Base-by-base conservation (phyloP, 1,139 yeast species). In the Candida labiduridarum region DNA sequence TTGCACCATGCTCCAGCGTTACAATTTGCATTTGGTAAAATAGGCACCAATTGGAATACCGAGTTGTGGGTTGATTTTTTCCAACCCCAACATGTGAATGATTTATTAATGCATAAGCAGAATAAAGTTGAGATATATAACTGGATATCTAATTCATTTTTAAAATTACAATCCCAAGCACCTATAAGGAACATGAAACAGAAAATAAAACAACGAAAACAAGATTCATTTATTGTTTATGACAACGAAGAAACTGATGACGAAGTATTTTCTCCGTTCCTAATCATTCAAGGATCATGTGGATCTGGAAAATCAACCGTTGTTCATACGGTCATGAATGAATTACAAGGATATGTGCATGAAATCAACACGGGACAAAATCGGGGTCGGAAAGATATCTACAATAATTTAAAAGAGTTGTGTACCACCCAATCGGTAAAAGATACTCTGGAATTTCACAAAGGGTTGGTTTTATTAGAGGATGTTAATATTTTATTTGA, bases 341-440 rank as follows among this genome's bases (percentile, higher is more conserved):
- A 84, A 50, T 60, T 87, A 6, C 72, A 75, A 22, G 94, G 95
- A 0, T 88, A 85, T 58, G 88, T 92, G 1, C 86, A 89, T 63
- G 99, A 94, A 63, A 77, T 92, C 38, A 90, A 89, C 63, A 74
- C 94, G 0, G 83, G 92, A 11, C 85, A 82, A 58, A 74, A 82
- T 39, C 74, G 98, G 58, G 82, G 94, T 0, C 80, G 87, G 42
- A 87, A 83, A 59, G 94, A 89, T 54, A 79, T 92, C 18, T 70
- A 76, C 51, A 79, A 83, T 27, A 79, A 79, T 35, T 72, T 94
- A 43, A 85, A 81, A 49, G 98, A 95, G 59, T 79, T 90, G 50
- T 85, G 95, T 51, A 92, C 96, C 3, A 87, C 96, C 0, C 94
- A 90, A 53, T 71, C 88, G 46, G 94, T 94, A 0, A 90, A 87